Base-by-base conservation (phyloP, 2,329 filamentous ascomycete genomes). In the Kalaharituber pfeilii region DNA sequence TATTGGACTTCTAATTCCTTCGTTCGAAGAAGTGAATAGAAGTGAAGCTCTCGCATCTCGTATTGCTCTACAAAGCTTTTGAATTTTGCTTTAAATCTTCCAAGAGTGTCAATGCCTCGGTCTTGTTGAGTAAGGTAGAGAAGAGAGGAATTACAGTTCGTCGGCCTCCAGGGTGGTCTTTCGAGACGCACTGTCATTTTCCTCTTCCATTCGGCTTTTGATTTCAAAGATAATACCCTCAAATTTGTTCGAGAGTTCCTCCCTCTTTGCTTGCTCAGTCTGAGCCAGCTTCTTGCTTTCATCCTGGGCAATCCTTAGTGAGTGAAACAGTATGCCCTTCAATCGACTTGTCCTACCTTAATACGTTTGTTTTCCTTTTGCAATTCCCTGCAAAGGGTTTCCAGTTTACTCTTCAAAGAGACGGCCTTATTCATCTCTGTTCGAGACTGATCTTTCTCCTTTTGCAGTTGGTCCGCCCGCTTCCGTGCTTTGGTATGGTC, bases 281-380 rank as follows among this genome's bases (percentile, higher is more conserved):
- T 89, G 87, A 64, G 89, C 84, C 26, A 94, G 75, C 52, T 86
- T 86, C 66, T 94, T 89, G 68, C 95, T 94, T 69, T 98, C 91
- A 70, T 87, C 84, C 82, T 86, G 66, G 49, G 53, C 29, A 49
- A 55, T 52, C 53, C 58, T 56, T 51, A 56, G 60, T 59, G n/a
- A n/a, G n/a, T n/a, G n/a, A n/a, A n/a, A 28, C 30, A 20, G 8
- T 42, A 11, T n/a, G n/a, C n/a, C n/a, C n/a, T n/a, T n/a, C n/a
- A n/a, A n/a, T n/a, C n/a, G n/a, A n/a, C n/a, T n/a, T n/a, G n/a
- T n/a, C n/a, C n/a, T 69, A 91, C 86, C 82, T 96, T 96, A 61
- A 98, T 80, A 71, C 94, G 93, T 70, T 96, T 96, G 69, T 98
- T 98, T 66, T 98, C 91, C 64, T 89, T 84, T 57, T 93, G 91